Evolutionary conservation across 2,329 filamentous ascomycete species (phyloP), one percentile per base, ranked within the genome.

Genomic region (Phyllosticta ampelicida): DNA sequence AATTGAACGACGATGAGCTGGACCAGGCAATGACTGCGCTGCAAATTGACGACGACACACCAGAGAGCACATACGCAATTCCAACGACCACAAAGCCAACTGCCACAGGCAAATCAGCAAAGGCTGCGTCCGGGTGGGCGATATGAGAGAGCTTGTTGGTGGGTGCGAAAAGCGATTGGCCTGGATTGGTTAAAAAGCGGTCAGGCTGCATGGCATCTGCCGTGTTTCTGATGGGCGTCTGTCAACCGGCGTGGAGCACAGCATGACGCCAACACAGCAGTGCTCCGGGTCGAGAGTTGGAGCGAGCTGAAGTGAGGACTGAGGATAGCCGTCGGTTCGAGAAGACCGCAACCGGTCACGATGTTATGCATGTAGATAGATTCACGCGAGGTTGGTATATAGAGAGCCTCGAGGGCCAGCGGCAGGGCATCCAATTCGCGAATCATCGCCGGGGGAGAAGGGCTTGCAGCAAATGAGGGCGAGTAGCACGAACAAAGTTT

Each of bases 21-120:
- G 56, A 51, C 3, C 20, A 48, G 49, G 57, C 51, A 18, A 71
- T 73, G 68, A 72, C 70, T 9, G 65, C 71, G 48, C 68, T 73
- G 51, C 67, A 71, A 48, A 69, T 73, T 57, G 61, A 68, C 49
- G 70, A 71, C 51, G 65, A 68, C 0, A 61, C 70, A 8, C 68
- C 70, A 20, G 60, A 53, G 4, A 55, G 29, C 4, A 29, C 53
- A 5, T 53, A 44, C 13, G 50, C 36, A 13, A 26, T 56, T 11
- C 51, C 53, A 3, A n/a, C 57, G 20, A 13, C 48, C 3, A 51
- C 44, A 21, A 23, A 54, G 20, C 26, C 36, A 8, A 29, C 48
- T 3, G 9, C 58, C 6, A 61, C 56, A 16, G 50, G 28, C 16
- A 52, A 51, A 8, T 55, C 55, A n/a, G 52, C 60, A n/a, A 61